These are phyloP conservation scores for Tripterygium wilfordii DNA, from an alignment of 177 flowering plant species.

Conservation along the genomic window DNA sequence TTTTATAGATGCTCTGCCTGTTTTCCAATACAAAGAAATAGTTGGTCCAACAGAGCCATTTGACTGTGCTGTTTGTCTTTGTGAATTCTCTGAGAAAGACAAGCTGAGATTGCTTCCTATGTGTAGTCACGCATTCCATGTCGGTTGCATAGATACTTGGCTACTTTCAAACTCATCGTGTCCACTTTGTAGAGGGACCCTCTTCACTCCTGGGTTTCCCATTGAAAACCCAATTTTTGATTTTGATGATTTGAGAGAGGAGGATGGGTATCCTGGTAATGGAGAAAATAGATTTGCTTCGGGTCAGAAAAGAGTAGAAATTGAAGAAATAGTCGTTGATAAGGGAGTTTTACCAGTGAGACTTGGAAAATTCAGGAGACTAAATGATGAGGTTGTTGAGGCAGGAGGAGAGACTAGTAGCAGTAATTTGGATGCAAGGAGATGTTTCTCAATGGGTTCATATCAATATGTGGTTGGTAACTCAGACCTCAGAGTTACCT, in stretches of 20 bases:
- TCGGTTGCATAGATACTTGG: constrained; percentile 66
- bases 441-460: constrained; percentile 51
- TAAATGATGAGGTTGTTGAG: constrained; percentile 17
- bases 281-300: constrained; percentile 12
- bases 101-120: constrained; percentile 53
- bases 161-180: constrained; percentile 60
- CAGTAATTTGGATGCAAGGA: constrained; percentile 43
- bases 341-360: constrained; percentile 40
- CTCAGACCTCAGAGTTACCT: constrained; percentile 23
- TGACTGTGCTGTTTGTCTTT: constrained; percentile 66
- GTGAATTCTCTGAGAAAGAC: constrained; percentile 50
- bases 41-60: constrained; percentile 55
- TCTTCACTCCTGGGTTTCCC: constrained; percentile 43
- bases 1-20: constrained; percentile 61
- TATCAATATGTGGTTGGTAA: constrained; percentile 37
- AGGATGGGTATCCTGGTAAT: constrained; percentile 16
- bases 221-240: constrained; percentile 52
- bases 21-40: constrained; percentile 48
- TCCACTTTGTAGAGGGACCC: constrained; percentile 54
- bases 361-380: constrained; percentile 37
- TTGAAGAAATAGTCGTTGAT: constrained; percentile 27
- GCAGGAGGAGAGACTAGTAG: constrained; percentile 38
- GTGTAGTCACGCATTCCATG: constrained; percentile 69
- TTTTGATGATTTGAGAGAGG: constrained; percentile 37
- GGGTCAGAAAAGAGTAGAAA: constrained; percentile 24